These are phyloP conservation scores for Debaryomyces castellii DNA, from an alignment of 805 yeast genomes.

Conservation along the genomic window DNA sequence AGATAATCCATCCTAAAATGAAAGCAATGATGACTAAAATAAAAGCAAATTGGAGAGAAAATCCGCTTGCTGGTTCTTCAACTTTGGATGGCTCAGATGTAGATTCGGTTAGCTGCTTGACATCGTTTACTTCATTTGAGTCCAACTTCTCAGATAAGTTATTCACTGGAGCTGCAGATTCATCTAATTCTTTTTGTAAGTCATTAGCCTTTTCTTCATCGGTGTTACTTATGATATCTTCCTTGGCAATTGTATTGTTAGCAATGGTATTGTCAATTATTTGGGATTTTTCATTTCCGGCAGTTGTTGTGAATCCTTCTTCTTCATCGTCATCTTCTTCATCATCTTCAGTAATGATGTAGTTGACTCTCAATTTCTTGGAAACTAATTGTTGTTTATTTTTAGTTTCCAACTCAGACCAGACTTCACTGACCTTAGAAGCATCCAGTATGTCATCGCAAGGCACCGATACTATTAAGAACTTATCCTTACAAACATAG, in stretches of 20 bases:
- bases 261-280: slow-evolving; percentile 7
- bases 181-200: slow-evolving; percentile 32
- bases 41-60: slow-evolving; percentile 54
- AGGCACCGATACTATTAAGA: slow-evolving; percentile 83
- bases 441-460: slow-evolving; percentile 60
- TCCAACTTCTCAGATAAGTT: slow-evolving; percentile 46
- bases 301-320: background rate
- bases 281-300: background rate
- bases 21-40: slow-evolving; percentile 49
- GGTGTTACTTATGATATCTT: slow-evolving; percentile 11
- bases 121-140: slow-evolving; percentile 31
- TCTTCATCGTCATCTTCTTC: slow-evolving; percentile 10
- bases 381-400: slow-evolving; percentile 54
- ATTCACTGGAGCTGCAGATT: slow-evolving; percentile 42
- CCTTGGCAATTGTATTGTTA: background rate
- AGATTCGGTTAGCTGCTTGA: slow-evolving; percentile 10
- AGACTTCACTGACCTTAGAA: slow-evolving; percentile 60
- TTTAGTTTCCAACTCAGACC: slow-evolving; percentile 71
- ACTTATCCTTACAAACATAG: slow-evolving; percentile 86
- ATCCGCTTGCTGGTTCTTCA: slow-evolving; percentile 42
- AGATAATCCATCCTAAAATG: slow-evolving; percentile 73
- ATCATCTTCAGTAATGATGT: slow-evolving; percentile 35
- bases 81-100: slow-evolving; percentile 10
- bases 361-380: slow-evolving; percentile 67
- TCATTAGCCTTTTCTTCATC: slow-evolving; percentile 15